Base-by-base conservation (phyloP, 2,329 filamentous ascomycete genomes). In the Coniochaeta prunicola region DNA sequence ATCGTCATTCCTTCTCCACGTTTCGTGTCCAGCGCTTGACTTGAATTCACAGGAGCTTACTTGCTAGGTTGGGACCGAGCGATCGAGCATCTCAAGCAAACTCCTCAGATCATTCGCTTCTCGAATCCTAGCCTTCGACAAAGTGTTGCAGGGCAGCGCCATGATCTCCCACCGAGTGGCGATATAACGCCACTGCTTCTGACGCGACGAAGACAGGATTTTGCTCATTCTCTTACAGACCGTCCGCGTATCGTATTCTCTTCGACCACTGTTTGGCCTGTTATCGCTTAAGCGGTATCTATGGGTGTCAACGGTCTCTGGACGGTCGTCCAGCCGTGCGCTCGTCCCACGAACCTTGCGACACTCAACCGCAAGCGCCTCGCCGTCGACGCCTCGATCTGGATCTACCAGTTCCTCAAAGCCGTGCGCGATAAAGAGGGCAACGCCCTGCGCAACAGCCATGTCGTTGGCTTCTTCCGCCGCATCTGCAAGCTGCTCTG, bases 371-470 rank as follows among this genome's bases (percentile, higher is more conserved):
- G 90, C 66, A 97, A 96, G 76, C 91, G 94, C 17, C 88, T 99
- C 56, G 96, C 94, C 53, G 91, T 99, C 65, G 94, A 99, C 76
- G 94, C 96, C 60, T 97, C 92, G 13, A 99, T 99, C 71, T 99
- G 94, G 94, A 97, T 99, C 67, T 99, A 99, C 80, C 94, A 99
- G 71, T 99, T 99, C 69, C 85, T 99, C 67, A 99, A 99, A 77
- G 94, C 96, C 10, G 94, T 99, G 12, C 92, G 94, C 67, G 94
- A 99, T 76, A 97, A 97, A 69, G 94, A 99, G 74, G 94, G 94
- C 58, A 96, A 99, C 70, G 94, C 94, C 1, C 80, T 99, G 57
- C 91, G 92, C 63, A 99, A 97, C 76, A 93, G 91, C 31, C 94
- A 99, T 69, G 85, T 99, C 36, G 91, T 99, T 48, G 94, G 96